Base-by-base conservation (phyloP, 176 grass and related monocot genomes). In the Alloteropsis semialata region DNA sequence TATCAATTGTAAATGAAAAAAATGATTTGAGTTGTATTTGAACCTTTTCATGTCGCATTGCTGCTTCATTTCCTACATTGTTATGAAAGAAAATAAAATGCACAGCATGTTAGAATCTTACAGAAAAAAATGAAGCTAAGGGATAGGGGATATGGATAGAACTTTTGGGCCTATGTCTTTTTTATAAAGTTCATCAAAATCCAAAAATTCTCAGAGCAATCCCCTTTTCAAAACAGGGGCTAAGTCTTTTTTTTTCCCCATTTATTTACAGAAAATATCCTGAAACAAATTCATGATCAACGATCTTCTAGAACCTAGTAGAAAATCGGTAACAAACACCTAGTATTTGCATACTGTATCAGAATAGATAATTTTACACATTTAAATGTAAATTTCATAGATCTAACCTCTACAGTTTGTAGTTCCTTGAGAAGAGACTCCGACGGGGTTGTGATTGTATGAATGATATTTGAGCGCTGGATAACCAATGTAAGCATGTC, bases 391-490 rank as follows among this genome's bases (percentile, higher is more conserved):
- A 79, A 49, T 74, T 19, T 37, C 6, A 73, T 53, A 66, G 59
- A 68, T 42, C 70, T 77, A 74, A 97, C 95, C 96, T 98, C 96
- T 56, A 98, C 90, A 63, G 70, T 98, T 67, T 98, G 90, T 74
- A 98, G 88, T 73, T 98, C 96, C 87, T 93, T 98, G 75, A 98
- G 96, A 91, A 98, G 96, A 88, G 96, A 95, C 69, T 93, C 96
- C 2, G 92, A 98, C 22, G 96, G 92, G 61, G 81, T 95, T 49
- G 88, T 91, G 61, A 98, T 98, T 79, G 90, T 98, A 55, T 98
- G 86, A 55, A 95, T 81, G 69, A 95, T 88, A 84, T 95, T 87
- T 44, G 77, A 75, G 43, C 96, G 88, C 96, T 98, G 87, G 22
- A 84, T 81, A 74, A 72, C 15, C 62, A 81, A 56, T 74, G 51